Evolutionary conservation across 2,329 filamentous ascomycete genomes (phyloP), one percentile per base, ranked within the genome.

Genomic region (Didymellaceae sp.): DNA sequence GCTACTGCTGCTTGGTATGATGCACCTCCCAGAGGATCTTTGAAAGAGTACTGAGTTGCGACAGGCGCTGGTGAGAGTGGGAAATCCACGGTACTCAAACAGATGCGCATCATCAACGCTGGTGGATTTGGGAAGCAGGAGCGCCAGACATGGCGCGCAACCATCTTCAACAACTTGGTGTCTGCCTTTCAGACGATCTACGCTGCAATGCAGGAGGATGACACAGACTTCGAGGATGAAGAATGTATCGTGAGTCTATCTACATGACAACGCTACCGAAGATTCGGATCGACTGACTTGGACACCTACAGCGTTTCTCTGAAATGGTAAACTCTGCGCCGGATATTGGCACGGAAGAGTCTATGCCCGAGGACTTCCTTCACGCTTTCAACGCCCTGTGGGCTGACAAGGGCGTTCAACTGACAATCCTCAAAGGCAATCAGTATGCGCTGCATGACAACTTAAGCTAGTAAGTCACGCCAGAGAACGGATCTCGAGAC

Each of bases 391-490:
- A 89, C 74, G 81, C 82, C 44, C 80, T 97, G 54, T 99, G 93
- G 94, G 77, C 77, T 20, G 93, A 99, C 73, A 78, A 77, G 31
- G 91, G 92, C 52, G 89, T 97, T 44, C 90, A 91, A 72, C 80
- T 86, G 65, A 91, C 91, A n/a, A 94, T 97, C 59, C 81, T 86
- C 40, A 93, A 94, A 75, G 94, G 94, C 63, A 96, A 97, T 73
- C 93, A 97, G 77, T 97, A 93, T 75, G 93, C 94, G 14, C 82
- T 97, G 40, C 92, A 97, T 73, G 94, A 97, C 78, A 97, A 97
- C 69, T 77, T 97, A 61, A 86, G 86, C 76, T 99, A 97, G 91
- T 97, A 79, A 68, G 89, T 48, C 11, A 6, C 16, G 16, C 11
- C 18, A 28, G n/a, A 13, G 5, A 24, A 10, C 17, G n/a, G 42